These are phyloP conservation scores for Ophiostoma quercus DNA, from an alignment of 2,329 filamentous ascomycete species.

Conservation along the genomic window DNA sequence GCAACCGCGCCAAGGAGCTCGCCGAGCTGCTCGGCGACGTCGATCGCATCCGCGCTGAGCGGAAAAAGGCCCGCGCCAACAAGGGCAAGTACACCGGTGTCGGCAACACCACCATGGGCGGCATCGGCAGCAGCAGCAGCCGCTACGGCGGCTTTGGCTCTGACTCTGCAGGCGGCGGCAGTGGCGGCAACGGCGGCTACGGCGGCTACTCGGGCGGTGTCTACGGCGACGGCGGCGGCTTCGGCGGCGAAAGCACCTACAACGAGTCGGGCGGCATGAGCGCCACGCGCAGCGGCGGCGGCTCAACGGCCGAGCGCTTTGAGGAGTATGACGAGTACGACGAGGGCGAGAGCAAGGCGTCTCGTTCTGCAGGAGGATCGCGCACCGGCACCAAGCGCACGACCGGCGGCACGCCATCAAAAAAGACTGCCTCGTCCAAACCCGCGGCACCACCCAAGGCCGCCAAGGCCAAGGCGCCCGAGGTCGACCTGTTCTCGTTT, in stretches of 20 bases:
- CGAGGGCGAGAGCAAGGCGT: constrained; percentile 54
- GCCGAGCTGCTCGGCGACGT: constrained; percentile 90
- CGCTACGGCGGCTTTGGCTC: constrained; percentile 90
- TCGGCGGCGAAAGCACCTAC: constrained; percentile 76
- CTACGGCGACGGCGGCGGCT: constrained; percentile 93
- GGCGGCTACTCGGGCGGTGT: constrained; percentile 66
- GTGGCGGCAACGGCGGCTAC: constrained; percentile 45
- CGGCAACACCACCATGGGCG: constrained; percentile 45
- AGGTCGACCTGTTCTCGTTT: constrained; percentile 88
- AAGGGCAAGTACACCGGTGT: constrained; percentile 95
- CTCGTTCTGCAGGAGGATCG: constrained; percentile 44
- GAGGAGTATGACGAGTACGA: constrained; percentile 98
- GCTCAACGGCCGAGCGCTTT: constrained; percentile 67
- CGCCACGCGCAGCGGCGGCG: constrained; percentile 32
- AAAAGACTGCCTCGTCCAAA: constrained; percentile 41
- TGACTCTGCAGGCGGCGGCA: constrained; percentile 69
- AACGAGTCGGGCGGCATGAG: constrained; percentile 42
- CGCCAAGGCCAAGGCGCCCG: constrained; percentile 78
- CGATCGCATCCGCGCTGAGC: constrained; percentile 72
- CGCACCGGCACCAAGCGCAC: constrained; percentile 38
- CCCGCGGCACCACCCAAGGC: constrained; percentile 58
- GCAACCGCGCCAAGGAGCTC: constrained; percentile 92
- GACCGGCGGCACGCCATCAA: constrained; percentile 35
- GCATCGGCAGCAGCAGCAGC: constrained; percentile 38
- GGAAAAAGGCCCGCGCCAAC: constrained; percentile 85